Evolutionary conservation across 108 stramenopile species (phyloP).

Genomic region (Skeletonema grethae): DNA sequence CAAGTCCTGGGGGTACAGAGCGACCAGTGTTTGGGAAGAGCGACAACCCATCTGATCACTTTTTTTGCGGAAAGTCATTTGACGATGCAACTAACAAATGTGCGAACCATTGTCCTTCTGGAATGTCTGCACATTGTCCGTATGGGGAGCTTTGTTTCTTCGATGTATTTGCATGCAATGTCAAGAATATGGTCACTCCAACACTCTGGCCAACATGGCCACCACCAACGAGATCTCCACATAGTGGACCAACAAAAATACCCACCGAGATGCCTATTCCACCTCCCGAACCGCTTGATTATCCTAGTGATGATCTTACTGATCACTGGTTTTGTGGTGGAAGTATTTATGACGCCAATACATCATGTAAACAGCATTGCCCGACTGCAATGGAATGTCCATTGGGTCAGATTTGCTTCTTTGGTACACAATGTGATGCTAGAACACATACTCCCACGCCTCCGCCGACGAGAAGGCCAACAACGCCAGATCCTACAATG

Average conservation of each 20-base stretch:
- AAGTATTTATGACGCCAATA: slow-evolving; percentile 27
- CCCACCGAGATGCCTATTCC: slow-evolving; percentile 47
- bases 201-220: slow-evolving; percentile 2
- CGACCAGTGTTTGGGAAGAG: slow-evolving; percentile 32
- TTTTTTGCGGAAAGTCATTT: slow-evolving; percentile 35
- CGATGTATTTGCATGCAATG: slow-evolving; percentile 34
- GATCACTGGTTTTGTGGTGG: slow-evolving; percentile 51
- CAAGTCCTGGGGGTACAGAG: slow-evolving; percentile 33
- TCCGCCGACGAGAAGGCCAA: slow-evolving; percentile 31
- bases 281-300: slow-evolving; percentile 39
- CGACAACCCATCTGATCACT: slow-evolving; percentile 37
- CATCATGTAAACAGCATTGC: slow-evolving; percentile 24
- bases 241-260: slow-evolving; percentile 32
- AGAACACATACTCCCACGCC: slow-evolving; percentile 31
- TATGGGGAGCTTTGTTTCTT: slow-evolving; percentile 25
- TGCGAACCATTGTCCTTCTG: slow-evolving; percentile 40
- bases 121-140: slow-evolving; percentile 21
- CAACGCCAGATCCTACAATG: slow-evolving; percentile 21
- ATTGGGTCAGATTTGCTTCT: slow-evolving; percentile 36
- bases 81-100: slow-evolving; percentile 34
- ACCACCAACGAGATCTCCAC: slow-evolving; percentile 8
- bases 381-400: slow-evolving; percentile 32
- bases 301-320: slow-evolving; percentile 37
- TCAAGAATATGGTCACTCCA: slow-evolving; percentile 23
- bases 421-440: slow-evolving; percentile 33